Base-by-base conservation (phyloP, 2,329 filamentous ascomycete species). In the Colletotrichum sp. region DNA sequence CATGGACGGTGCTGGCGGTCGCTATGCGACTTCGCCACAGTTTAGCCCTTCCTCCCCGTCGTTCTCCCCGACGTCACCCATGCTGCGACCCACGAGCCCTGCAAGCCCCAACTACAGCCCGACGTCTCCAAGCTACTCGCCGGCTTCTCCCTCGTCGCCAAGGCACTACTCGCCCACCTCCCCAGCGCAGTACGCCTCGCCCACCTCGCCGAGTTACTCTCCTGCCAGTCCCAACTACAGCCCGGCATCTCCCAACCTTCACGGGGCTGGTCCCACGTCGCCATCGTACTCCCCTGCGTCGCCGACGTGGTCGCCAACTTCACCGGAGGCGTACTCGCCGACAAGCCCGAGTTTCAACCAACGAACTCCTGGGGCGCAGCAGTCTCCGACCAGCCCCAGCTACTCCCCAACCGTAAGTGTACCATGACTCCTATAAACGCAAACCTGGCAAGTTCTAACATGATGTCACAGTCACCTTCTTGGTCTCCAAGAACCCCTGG, bases 231-330 rank as follows among this genome's bases (percentile, higher is more conserved):
- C 93, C 71, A 92, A 90, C 81, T 95, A 95, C 85, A 94, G 92
- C 81, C 93, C 93, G n/a, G 91, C 92, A 5, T 93, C 91, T 67
- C 93, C 88, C 79, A 91, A 88, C 82, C 84, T 90, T 79, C 87
- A 83, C 81, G 85, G 78, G 66, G 80, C 79, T 36, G 84, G 83
- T 6, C 83, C 88, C 13, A 88, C 90, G 36, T 90, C 92, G 77
- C 91, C 89, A n/a, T 89, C 88, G 6, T 94, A 93, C 84, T 92
- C 90, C 36, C 93, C 94, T 63, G 92, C 92, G 5, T 95, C 94
- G 66, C 94, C 94, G n/a, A 91, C 90, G 28, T 96, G 94, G 87
- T 96, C 94, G 72, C 94, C 95, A 4, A 94, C 94, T 8, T 96
- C 94, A 55, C 91, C 91, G 15, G 88, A 89, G 76, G 87, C 88